Percentiles rank a stretch among this genome's conserved stretches.
Evolutionary conservation across 257 asterid genomes (phyloP).

Genomic region (Solanum boliviense): DNA sequence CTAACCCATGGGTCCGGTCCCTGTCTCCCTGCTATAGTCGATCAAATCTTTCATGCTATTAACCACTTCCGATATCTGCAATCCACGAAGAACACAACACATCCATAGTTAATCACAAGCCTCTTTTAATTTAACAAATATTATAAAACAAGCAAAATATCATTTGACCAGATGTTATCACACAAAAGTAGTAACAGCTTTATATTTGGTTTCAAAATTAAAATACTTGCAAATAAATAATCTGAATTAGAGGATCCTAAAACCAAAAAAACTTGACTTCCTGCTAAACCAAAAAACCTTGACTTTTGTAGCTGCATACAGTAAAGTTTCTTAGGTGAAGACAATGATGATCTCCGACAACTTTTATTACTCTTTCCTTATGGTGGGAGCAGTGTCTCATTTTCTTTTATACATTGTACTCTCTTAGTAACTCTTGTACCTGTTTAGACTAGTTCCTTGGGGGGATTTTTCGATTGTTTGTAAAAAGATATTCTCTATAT

Average conservation of each 20-base stretch:
- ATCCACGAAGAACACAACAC: neutral
- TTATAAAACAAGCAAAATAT: neutral
- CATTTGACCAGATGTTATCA: neutral
- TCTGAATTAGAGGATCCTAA: neutral
- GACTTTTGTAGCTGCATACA: neutral
- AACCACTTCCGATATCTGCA: constrained; percentile 95
- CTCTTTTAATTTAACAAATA: neutral
- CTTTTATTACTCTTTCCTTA: neutral
- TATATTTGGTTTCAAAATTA: neutral
- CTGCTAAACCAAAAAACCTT: neutral
- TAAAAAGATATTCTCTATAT: neutral
- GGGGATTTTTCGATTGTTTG: neutral
- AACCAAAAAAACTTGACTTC: neutral
- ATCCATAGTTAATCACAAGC: neutral
- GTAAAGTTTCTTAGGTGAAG: neutral
- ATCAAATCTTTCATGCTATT: constrained; percentile 99
- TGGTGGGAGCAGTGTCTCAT: neutral
- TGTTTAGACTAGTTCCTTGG: neutral
- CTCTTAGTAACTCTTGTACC: neutral
- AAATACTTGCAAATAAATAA: neutral
- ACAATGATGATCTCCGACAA: neutral
- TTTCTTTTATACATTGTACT: neutral
- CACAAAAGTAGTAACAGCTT: neutral
- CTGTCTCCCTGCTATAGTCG: constrained; percentile 81
- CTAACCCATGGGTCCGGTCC: constrained; percentile 97